phyloP scores from a whole-genome alignment of 2,329 filamentous ascomycete species.

The Zasmidium angulare region DNA sequence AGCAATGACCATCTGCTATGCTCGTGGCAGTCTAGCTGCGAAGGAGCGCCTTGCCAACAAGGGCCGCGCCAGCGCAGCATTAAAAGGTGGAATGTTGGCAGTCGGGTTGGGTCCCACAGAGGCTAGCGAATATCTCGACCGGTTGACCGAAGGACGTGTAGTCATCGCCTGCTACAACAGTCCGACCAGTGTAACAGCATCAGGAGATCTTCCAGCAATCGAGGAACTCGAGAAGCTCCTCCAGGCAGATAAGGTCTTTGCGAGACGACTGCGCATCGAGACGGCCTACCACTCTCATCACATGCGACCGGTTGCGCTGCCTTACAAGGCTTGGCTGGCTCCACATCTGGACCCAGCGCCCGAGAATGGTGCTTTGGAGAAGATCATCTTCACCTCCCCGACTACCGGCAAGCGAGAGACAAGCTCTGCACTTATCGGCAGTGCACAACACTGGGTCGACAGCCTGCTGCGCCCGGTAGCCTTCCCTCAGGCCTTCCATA shows the following conservation, averaged over 20 bases:
- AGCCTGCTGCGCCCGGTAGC: conserved; percentile 14
- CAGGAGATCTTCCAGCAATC: conserved; percentile 44
- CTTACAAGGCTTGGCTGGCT: background rate
- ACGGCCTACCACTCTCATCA: conserved; percentile 47
- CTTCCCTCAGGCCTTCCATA: conserved; percentile 9
- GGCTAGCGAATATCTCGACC: conserved; percentile 19
- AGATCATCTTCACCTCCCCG: conserved; percentile 4
- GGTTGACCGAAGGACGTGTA: conserved; percentile 21
- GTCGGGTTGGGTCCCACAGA: conserved; percentile 28
- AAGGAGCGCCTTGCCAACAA: background rate
- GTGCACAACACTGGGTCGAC: conserved; percentile 8
- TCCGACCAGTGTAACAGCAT: conserved; percentile 45
- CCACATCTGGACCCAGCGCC: background rate
- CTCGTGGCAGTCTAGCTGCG: conserved; percentile 16
- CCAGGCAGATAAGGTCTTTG: conserved; percentile 38
- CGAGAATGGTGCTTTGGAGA: too few relatives aligned
- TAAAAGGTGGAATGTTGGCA: conserved; percentile 36
- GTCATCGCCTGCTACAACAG: conserved; percentile 42
- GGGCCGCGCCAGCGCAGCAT: background rate
- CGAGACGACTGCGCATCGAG: conserved; percentile 41
- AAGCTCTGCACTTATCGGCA: too few relatives aligned
- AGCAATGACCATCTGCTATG: conserved; percentile 15
- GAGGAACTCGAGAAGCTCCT: conserved; percentile 34
- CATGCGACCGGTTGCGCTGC: background rate
- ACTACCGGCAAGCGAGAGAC: too few relatives aligned